phyloP scores from a whole-genome alignment of 2,329 filamentous ascomycete species.

The Pseudovirgaria hyperparasitica region DNA sequence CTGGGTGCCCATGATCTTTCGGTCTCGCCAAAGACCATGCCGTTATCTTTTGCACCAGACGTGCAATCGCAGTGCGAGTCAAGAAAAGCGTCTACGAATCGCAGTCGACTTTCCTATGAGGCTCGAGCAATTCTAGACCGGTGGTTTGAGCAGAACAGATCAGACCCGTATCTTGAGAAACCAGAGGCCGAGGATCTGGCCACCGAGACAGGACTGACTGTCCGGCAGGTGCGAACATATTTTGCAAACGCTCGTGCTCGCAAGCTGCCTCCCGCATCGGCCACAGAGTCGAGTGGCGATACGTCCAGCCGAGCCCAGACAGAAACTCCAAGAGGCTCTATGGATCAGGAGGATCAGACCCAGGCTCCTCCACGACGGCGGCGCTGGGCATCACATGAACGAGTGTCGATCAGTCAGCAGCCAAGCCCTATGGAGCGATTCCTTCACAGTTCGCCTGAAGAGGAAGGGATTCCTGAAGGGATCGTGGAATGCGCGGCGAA shows the following conservation, averaged over 20 bases:
- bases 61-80: too few relatives aligned
- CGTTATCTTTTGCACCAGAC: too few relatives aligned
- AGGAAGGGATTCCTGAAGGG: conserved; percentile 11
- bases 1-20: too few relatives aligned
- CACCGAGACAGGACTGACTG: conserved; percentile 8
- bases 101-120: conserved; percentile 7
- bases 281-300: background rate
- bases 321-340: background rate
- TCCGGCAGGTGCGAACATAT: conserved; percentile 11
- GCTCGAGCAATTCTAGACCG: conserved; percentile 10
- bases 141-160: conserved; percentile 10
- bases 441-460: conserved; percentile 12
- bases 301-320: background rate
- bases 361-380: background rate
- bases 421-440: conserved; percentile 11
- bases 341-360: background rate
- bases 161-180: conserved; percentile 12
- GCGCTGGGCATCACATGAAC: conserved; percentile 1
- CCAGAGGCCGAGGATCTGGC: conserved; percentile 8
- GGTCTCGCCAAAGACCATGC: too few relatives aligned
- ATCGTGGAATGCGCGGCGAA: conserved; percentile 7
- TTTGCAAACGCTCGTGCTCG: conserved; percentile 14
- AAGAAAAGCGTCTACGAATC: too few relatives aligned
- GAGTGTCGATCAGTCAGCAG: conserved; percentile 1
- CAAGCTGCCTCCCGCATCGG: conserved; percentile 7